Conservation (phyloP, 2,329 filamentous ascomycete species). For the Penicillium sp. region DNA sequence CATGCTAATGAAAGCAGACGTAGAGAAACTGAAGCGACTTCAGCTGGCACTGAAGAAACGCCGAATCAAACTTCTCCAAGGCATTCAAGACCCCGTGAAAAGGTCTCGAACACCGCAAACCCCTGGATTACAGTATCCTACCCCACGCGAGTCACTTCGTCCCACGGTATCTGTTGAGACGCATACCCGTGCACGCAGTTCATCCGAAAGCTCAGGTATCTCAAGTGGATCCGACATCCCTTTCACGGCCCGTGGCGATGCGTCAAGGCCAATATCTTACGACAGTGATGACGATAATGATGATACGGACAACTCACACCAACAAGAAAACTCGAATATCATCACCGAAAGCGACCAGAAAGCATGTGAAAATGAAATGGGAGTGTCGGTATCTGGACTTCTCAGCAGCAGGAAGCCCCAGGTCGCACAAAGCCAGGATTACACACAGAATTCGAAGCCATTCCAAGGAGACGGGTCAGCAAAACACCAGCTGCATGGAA, state of each 20-base stretch:
- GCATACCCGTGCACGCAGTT: neutral
- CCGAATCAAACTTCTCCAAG: neutral
- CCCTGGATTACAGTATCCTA: neutral
- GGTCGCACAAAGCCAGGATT: neutral
- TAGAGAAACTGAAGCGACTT: conserved; percentile 4
- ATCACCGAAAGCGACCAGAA: neutral
- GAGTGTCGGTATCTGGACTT: neutral
- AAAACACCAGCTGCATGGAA: neutral
- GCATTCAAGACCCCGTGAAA: neutral
- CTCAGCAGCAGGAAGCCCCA: neutral
- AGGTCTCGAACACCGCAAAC: neutral
- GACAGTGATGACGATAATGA: neutral
- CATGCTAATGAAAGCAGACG: neutral
- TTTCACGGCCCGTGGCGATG: neutral
- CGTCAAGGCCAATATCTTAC: neutral
- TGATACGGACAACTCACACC: neutral
- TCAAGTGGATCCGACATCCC: conserved; percentile 2
- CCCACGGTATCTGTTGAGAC: neutral
- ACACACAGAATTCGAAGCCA: neutral
- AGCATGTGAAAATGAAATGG: neutral
- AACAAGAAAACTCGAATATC: neutral
- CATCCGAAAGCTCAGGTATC: neutral
- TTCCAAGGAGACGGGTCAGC: neutral
- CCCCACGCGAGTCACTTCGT: neutral
- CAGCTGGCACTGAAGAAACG: conserved; percentile 6